phyloP scores from a whole-genome alignment of 495 filamentous ascomycete genomes.

The Penicillium maclennaniae region DNA sequence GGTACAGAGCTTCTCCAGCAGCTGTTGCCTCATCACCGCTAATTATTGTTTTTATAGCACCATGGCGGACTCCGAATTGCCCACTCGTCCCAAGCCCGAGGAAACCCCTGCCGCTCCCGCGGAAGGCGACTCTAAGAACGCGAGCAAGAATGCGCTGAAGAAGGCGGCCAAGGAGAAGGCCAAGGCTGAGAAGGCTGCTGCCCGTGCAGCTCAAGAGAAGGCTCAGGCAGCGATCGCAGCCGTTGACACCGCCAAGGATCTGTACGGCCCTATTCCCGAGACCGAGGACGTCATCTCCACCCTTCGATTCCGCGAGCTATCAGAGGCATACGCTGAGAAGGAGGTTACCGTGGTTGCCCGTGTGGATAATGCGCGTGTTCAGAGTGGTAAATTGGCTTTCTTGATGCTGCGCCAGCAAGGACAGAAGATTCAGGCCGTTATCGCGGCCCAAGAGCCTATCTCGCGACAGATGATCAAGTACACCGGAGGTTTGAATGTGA shows the following conservation, averaged over 20 bases:
- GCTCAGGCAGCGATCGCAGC: conserved; percentile 48
- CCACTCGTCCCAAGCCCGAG: conserved; percentile 47
- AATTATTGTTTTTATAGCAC: conserved; percentile 15
- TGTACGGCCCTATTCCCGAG: conserved; percentile 56
- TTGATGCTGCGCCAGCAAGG: conserved; percentile 82
- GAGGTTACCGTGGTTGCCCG: conserved; percentile 76
- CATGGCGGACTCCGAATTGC: conserved; percentile 48
- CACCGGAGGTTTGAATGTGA: conserved; percentile 70
- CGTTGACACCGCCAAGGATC: conserved; percentile 67
- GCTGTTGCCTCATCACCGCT: background rate
- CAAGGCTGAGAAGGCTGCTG: conserved; percentile 60
- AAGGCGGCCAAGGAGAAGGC: conserved; percentile 66
- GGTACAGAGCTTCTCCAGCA: conserved; percentile 7
- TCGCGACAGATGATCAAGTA: conserved; percentile 85
- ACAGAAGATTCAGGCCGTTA: conserved; percentile 74
- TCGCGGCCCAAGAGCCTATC: conserved; percentile 53
- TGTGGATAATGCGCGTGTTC: conserved; percentile 80
- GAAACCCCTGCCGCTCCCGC: conserved; percentile 33
- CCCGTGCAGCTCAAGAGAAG: conserved; percentile 50
- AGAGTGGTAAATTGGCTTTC: conserved; percentile 90
- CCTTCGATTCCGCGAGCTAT: conserved; percentile 44
- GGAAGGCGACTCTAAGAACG: conserved; percentile 39
- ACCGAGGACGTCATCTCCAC: conserved; percentile 34
- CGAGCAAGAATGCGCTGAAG: conserved; percentile 63
- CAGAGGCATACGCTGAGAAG: conserved; percentile 62